Evolutionary conservation across 495 filamentous ascomycete species (phyloP), one percentile per base, ranked within the genome.

Genomic region (Hypoxylon fragiforme): DNA sequence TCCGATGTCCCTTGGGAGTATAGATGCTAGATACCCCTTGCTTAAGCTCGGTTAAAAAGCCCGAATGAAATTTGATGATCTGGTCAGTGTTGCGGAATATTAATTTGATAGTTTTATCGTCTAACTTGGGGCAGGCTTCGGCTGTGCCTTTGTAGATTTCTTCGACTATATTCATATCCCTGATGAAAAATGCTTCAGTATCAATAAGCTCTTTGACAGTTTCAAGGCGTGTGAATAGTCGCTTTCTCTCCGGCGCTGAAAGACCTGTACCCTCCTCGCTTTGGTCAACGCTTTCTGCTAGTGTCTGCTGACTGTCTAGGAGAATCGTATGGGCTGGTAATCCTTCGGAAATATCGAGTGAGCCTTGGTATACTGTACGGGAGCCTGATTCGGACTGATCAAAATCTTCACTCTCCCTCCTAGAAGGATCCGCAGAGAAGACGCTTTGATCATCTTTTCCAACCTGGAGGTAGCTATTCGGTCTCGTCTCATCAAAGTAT

Each of bases 101-200:
- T 12, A 85, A 78, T 66, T 89, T 94, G 51, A 94, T 84, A 49
- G 96, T 95, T 37, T 91, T 87, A 13, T 77, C 67, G 19, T 86
- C 89, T n/a, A 97, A 79, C 44, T 89, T 82, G 14, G 90, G 81
- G 38, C 86, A 87, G 13, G 90, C 85, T 54, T 87, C 87, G 0
- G 90, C 90, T 0, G 94, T 97, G n/a, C 87, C 90, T 69, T 92
- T 95, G 76, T 97, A 98, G 36, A 97, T 96, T 62, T 96, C 90
- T 63, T 95, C 89, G 4, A 95, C 85, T 31, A 98, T 90, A 61
- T 88, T 95, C 90, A 98, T 92, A 70, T 98, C 94, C 54, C 87
- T 80, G 37, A 90, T 80, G 68, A 92, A 97, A 12, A 83, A 82
- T 21, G 87, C 81, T 65, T 98, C 94, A 2, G 95, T 98, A 59